Evolutionary conservation across 805 yeast genomes (phyloP), one percentile per base, ranked within the genome.

Genomic region (Komagataella phaffii): DNA sequence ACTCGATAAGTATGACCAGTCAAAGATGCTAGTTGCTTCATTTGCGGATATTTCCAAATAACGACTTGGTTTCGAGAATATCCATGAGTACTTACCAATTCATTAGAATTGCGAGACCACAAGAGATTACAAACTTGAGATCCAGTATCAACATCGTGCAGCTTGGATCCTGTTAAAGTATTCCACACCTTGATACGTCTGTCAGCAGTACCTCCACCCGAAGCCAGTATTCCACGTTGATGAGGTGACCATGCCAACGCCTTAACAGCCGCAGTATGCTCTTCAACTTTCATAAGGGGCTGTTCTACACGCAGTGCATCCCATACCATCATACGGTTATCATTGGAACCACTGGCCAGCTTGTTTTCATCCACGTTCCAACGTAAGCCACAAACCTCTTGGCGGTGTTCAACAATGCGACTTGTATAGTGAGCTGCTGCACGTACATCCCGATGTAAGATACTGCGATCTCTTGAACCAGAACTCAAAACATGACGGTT

Each of bases 171-270:
- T 6, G 85, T 86, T 47, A 82, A 68, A 0, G 96, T 85, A 64
- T 90, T 93, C 98, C 98, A 93, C 21, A 89, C 80, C 64, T 90
- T 87, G 58, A 93, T 84, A 45, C 83, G 76, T 53, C 91, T 80
- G 66, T 93, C 99, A 1, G 95, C 90, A 0, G 98, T 89, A 44
- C 99, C 99, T 17, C 99, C 99, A 14, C 99, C 99, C 1, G 93
- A 79, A 1, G 98, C 98, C 52, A 93, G 66, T 2, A 90, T 75
- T 1, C 98, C 97, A 52, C 97, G 72, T 63, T 88, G 96, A 63
- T 93, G 98, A 2, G 99, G 98, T 1, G 95, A 86, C 99, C 99
- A 93, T 1, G 96, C 87, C 51, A 93, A 76, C 0, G 98, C 99
- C 67, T 93, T 93, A 3, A 93, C 95, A 0, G 99, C 99, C 1